Evolutionary conservation across 2,329 filamentous ascomycete species (phyloP).

Genomic region (Aspergillus hortae): DNA sequence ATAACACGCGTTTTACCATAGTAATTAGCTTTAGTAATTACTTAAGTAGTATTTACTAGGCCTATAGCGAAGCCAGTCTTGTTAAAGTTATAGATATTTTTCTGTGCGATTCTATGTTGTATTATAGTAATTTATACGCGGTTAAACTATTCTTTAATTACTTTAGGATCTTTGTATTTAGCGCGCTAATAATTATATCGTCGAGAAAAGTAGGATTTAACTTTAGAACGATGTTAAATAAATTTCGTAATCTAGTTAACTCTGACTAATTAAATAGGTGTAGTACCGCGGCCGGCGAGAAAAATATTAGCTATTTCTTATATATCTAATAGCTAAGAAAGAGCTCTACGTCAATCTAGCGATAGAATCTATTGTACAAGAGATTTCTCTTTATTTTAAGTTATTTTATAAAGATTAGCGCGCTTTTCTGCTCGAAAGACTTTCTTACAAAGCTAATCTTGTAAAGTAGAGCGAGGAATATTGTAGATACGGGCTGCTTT

Average conservation of each 20-base stretch:
- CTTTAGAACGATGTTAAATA: constrained; percentile 2
- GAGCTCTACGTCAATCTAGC: not conserved
- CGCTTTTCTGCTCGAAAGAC: not conserved
- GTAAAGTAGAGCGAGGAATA: constrained; percentile 1
- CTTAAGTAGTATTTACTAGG: not conserved
- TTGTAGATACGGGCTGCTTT: constrained; percentile 3
- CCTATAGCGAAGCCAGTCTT: not conserved
- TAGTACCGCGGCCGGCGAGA: constrained; percentile 1
- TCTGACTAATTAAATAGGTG: constrained; percentile 1
- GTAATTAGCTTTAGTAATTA: not conserved
- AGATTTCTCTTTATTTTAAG: not conserved
- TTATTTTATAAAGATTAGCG: not conserved
- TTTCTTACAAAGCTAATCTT: not conserved
- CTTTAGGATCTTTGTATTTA: constrained; percentile 7
- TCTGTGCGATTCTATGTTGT: constrained; percentile 10
- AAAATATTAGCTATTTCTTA: not conserved
- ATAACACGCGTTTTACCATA: not conserved
- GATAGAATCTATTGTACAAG: not conserved
- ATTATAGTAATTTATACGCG: constrained; percentile 4
- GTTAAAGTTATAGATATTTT: not conserved
- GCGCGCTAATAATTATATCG: constrained; percentile 7
- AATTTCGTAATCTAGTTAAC: constrained; percentile 6
- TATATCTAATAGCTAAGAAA: not conserved
- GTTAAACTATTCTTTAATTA: constrained; percentile 3
- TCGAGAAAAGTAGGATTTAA: constrained; percentile 1